Base-by-base conservation (phyloP, 495 filamentous ascomycete genomes). In the Xylaria grammica region DNA sequence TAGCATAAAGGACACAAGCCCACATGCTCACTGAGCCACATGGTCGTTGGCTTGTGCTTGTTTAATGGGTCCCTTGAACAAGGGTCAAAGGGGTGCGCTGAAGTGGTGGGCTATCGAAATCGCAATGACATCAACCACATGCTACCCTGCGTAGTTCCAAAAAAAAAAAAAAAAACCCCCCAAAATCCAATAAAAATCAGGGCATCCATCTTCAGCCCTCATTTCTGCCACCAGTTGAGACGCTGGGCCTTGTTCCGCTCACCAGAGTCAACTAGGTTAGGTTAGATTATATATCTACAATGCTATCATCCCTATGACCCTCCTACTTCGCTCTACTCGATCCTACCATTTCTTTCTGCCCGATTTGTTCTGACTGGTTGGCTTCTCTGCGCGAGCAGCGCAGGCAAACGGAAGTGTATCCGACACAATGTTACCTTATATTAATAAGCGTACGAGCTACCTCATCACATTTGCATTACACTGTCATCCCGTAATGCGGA, bases 391-490 rank as follows among this genome's bases (percentile, higher is more conserved):
- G n/a, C n/a, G n/a, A n/a, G n/a, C n/a, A n/a, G n/a, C n/a, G n/a
- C n/a, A n/a, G n/a, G n/a, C n/a, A n/a, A n/a, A n/a, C n/a, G n/a
- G n/a, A n/a, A n/a, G n/a, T n/a, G n/a, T n/a, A n/a, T n/a, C n/a
- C 54, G 32, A 13, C 53, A 53, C 15, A 11, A 97, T 98, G 94
- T 79, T 97, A 70, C 90, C 94, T 60, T 96, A 90, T 70, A 91
- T 97, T 77, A 87, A 97, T 74, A 77, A 77, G 71, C 88, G 93
- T 95, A 81, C 67, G 89, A 73, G 59, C 38, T 48, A 30, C 13
- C 27, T 42, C 60, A 53, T 63, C 60, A 44, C 29, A 49, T 32
- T 53, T 42, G 59, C 44, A 20, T 51, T 48, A 29, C 26, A 19
- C 60, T 29, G n/a, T n/a, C n/a, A n/a, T n/a, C n/a, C n/a, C n/a